A percentile compares a stretch with the other conserved stretches of the same genome.
phyloP scores from a whole-genome alignment of 176 grass and related monocot species.

The Triticum urartu region DNA sequence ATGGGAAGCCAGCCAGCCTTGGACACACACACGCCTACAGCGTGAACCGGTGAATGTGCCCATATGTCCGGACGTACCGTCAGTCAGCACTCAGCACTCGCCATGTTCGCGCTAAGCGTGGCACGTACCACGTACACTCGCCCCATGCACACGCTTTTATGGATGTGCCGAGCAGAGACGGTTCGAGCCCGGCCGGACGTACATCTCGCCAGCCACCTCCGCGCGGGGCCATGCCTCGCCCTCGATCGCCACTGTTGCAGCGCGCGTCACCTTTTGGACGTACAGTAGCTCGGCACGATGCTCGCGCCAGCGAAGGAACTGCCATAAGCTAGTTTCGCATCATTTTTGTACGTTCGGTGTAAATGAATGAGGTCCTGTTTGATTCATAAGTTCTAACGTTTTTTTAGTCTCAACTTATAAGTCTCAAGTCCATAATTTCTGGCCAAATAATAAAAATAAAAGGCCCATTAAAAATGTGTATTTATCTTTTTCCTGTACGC shows the following conservation, averaged over 20 bases:
- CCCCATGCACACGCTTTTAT: background rate
- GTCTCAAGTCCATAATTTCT: too few species aligned
- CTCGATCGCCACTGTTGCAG: background rate
- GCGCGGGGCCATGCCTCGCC: background rate
- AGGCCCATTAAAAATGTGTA: too few species aligned
- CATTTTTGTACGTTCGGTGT: too few species aligned
- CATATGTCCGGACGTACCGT: background rate
- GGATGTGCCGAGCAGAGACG: background rate
- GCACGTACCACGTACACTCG: background rate
- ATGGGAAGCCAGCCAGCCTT: background rate
- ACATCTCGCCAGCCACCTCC: background rate
- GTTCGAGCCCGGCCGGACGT: background rate
- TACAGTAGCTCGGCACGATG: too few species aligned
- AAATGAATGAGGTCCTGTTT: too few species aligned
- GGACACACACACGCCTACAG: background rate
- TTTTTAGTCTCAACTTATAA: too few species aligned
- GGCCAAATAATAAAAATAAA: too few species aligned
- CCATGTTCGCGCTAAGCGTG: background rate
- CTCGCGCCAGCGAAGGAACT: too few species aligned
- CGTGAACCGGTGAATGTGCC: background rate
- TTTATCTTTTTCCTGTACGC: too few species aligned
- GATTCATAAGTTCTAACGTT: too few species aligned
- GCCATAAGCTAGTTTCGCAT: too few species aligned
- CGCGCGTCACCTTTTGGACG: background rate
- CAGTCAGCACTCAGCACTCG: background rate